These are phyloP conservation scores for Boletus fagicola DNA, from an alignment of 768 basidiomycete genomes.

Conservation along the genomic window DNA sequence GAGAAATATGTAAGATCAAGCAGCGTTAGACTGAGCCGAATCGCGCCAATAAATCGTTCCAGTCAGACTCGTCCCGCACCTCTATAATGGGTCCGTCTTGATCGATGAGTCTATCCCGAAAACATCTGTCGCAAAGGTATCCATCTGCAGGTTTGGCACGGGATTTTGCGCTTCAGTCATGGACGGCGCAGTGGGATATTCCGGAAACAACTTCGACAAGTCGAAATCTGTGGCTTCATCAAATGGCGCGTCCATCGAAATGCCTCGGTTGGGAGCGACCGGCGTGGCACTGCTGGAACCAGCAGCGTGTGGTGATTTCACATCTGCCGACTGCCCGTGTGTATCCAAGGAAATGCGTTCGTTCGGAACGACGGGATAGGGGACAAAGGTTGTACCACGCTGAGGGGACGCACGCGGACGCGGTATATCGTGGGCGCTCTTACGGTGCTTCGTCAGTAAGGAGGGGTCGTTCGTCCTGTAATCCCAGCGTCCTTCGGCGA, in stretches of 20 bases:
- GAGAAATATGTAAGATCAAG: not conserved
- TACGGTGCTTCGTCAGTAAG: slow-evolving; percentile 17
- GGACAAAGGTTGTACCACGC: not conserved
- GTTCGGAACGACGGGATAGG: not conserved
- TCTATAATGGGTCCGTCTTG: not conserved
- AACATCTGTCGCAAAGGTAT: not conserved
- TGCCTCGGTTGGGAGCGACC: not conserved
- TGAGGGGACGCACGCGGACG: not conserved
- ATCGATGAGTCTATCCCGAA: slow-evolving; percentile 2
- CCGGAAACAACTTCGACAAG: not conserved
- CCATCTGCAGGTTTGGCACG: not conserved
- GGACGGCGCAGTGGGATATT: too few relatives aligned
- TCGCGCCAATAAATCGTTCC: not conserved
- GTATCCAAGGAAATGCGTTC: not conserved
- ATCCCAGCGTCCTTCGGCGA: not conserved
- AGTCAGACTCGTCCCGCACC: not conserved
- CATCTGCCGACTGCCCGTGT: not conserved
- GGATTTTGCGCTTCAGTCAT: not conserved
- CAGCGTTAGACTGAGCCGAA: slow-evolving; percentile 19
- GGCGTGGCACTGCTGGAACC: too few relatives aligned
- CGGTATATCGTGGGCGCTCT: slow-evolving; percentile 12
- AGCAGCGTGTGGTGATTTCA: not conserved
- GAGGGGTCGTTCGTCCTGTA: slow-evolving; percentile 19
- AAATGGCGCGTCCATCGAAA: too few relatives aligned
- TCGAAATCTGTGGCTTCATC: not conserved